A percentile compares a stretch with the other conserved stretches of the same genome.
These are phyloP conservation scores for Rhizophora apiculata DNA, from an alignment of 345 rosid genomes.

Conservation along the genomic window DNA sequence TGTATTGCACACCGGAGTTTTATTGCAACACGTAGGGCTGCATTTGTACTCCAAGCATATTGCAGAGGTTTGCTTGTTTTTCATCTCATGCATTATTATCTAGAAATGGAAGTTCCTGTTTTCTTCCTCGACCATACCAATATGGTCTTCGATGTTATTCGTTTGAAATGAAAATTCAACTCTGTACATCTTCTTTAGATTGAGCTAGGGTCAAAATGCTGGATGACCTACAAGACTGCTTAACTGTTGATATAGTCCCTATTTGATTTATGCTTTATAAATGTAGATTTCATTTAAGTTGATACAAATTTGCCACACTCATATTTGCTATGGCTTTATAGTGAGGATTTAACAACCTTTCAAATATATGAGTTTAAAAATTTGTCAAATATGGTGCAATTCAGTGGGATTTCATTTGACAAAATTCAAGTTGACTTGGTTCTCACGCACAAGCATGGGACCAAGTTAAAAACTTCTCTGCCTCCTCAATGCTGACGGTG, in stretches of 20 bases:
- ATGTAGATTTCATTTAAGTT: too few species aligned
- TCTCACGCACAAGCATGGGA: not conserved
- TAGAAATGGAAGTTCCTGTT: not conserved
- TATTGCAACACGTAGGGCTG: conserved; percentile 50
- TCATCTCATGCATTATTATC: not conserved
- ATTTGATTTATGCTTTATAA: too few species aligned
- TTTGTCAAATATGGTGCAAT: not conserved
- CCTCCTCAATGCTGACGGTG: too few species aligned
- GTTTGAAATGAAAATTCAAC: too few species aligned
- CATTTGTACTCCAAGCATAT: conserved; percentile 70
- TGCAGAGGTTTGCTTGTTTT: conserved; percentile 61
- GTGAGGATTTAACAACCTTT: too few species aligned
- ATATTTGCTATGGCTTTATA: too few species aligned
- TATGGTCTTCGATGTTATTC: not conserved
- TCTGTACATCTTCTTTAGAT: too few species aligned
- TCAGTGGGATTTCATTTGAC: not conserved
- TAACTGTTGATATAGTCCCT: too few species aligned
- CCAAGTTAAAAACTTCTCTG: too few species aligned
- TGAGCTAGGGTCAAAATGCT: too few species aligned
- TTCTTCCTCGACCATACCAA: not conserved
- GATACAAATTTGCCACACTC: too few species aligned
- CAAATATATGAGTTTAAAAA: not conserved
- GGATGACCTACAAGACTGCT: too few species aligned
- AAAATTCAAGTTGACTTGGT: not conserved
- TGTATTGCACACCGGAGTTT: conserved; percentile 57